Evolutionary conservation across 225 moss, liverwort and hornwort genomes (phyloP), one percentile per base, ranked within the genome.

Genomic region (Physcomitrium patens): DNA sequence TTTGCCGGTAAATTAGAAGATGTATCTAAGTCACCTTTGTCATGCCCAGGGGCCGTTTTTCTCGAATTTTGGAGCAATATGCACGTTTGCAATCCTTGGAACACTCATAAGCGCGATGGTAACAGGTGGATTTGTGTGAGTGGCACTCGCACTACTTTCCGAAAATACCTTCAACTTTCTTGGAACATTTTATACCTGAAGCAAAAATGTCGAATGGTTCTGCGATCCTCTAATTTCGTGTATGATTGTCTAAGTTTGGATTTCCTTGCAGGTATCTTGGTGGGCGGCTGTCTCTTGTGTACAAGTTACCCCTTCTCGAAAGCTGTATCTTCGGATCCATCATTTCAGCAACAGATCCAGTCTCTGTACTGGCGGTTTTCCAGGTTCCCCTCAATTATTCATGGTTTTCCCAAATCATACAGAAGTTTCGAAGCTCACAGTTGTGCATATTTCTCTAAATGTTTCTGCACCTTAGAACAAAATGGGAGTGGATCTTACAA

Each of bases 291-390:
- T 90, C 85, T 27, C 66, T 90, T 13, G 83, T 90, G 81, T 87
- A 90, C 75, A 85, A 70, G 28, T 53, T 90, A 20, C 76, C 87
- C 2, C 87, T 90, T 51, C 81, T 85, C 69, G 90, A 87, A 75
- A 83, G 83, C 72, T 46, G 87, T 47, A 90, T 90, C 23, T 90
- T 87, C 62, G 87, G 90, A 8, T 85, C 90, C 27, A 81, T 90
- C n/a, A 87, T 90, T 31, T 90, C 90, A 16, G 90, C 90, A 63
- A 90, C 90, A 41, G 90, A 90, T 80, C 90, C 90, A 43, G 90
- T 90, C 27, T 87, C 90, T 43, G 87, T 90, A 2, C 46, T 90
- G 74, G 90, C 69, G 24, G 87, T 90, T 51, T 90, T 90, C 72
- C 87, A 87, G 80, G 84, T 84, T 10, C 15, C 44, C 3, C 60